Evolutionary conservation across 345 rosid genomes (phyloP).

Genomic region (Limnanthes douglasii): DNA sequence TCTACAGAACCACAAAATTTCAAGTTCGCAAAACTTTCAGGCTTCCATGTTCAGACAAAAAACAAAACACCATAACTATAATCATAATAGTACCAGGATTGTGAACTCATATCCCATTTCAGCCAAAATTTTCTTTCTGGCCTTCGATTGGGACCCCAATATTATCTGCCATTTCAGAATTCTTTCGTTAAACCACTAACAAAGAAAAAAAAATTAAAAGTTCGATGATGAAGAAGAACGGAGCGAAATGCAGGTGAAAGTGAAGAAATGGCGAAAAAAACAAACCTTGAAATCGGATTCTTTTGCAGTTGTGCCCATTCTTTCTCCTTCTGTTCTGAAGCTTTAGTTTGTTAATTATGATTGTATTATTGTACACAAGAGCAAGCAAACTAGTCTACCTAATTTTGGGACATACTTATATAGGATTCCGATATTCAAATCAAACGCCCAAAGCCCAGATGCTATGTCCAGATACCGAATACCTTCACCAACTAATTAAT

Average conservation of each 20-base stretch:
- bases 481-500: too few relatives aligned
- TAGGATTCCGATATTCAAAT: too few relatives aligned
- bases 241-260: background rate
- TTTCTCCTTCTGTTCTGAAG: too few relatives aligned
- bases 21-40: background rate
- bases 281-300: conserved; percentile 15
- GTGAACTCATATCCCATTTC: conserved; percentile 90
- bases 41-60: background rate
- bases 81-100: conserved; percentile 22
- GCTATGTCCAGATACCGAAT: too few relatives aligned
- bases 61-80: background rate
- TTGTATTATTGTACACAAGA: too few relatives aligned
- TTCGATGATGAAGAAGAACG: too few relatives aligned
- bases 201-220: background rate
- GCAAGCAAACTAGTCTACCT: too few relatives aligned
- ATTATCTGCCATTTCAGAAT: conserved; percentile 31
- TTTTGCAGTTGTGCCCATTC: conserved; percentile 9
- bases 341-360: too few relatives aligned
- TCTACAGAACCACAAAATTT: conserved; percentile 19
- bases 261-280: background rate
- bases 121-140: conserved; percentile 48
- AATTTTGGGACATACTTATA: too few relatives aligned
- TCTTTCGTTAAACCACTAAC: background rate
- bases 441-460: too few relatives aligned
- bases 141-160: conserved; percentile 68